Evolutionary conservation across 1,139 yeast species (phyloP).

Genomic region (Diutina scorzettiae): DNA sequence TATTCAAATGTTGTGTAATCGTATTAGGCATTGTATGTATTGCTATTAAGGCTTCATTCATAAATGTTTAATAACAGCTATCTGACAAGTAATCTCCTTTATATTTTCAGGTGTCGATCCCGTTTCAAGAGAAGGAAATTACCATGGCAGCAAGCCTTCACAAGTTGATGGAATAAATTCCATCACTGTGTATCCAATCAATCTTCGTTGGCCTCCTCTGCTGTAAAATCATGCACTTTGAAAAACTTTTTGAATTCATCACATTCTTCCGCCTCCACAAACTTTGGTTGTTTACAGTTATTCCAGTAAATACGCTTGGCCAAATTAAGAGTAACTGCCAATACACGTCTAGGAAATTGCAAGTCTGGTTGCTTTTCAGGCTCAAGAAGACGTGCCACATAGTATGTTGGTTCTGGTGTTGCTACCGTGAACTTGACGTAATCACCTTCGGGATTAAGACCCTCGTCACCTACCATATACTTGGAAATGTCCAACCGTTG

Average conservation of each 20-base stretch:
- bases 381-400: constrained; percentile 17
- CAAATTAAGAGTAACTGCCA: constrained; percentile 46
- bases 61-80: too few species aligned
- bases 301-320: constrained; percentile 66
- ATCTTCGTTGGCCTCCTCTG: neutral
- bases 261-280: constrained; percentile 51
- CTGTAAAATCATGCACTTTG: constrained; percentile 31
- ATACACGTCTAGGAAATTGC: constrained; percentile 69
- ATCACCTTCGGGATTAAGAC: constrained; percentile 23
- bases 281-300: constrained; percentile 48
- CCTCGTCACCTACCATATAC: constrained; percentile 17
- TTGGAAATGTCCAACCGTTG: constrained; percentile 29
- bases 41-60: too few species aligned
- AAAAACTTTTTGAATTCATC: constrained; percentile 42
- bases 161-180: too few species aligned
- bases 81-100: too few species aligned
- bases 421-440: constrained; percentile 29
- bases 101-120: too few species aligned
- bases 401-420: constrained; percentile 11
- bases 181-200: neutral
- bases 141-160: too few species aligned
- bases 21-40: too few species aligned
- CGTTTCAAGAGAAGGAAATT: too few species aligned
- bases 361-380: constrained; percentile 36
- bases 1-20: too few species aligned